Evolutionary conservation across 768 basidiomycete genomes (phyloP).

Genomic region (Macrolepiota dolichaula): DNA sequence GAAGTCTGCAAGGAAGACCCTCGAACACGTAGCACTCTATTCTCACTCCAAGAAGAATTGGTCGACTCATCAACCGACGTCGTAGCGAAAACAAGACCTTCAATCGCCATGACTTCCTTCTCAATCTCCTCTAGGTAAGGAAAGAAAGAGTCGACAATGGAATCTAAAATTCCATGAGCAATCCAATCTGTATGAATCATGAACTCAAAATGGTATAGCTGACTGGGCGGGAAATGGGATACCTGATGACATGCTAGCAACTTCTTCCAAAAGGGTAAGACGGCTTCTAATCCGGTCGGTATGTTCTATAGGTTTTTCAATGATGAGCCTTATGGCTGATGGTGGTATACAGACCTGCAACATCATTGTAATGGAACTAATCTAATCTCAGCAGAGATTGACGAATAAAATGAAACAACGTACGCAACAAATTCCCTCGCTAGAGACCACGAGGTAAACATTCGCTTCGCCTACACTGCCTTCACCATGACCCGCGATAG

Average conservation of each 20-base stretch:
- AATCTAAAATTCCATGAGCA: constrained; percentile 88
- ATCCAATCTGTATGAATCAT: constrained; percentile 72
- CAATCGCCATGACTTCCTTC: constrained; percentile 74
- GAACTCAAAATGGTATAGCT: not conserved
- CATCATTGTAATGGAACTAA: constrained; percentile 19
- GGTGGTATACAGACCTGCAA: not conserved
- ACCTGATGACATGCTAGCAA: constrained; percentile 73
- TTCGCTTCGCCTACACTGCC: constrained; percentile 70
- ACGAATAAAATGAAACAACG: constrained; percentile 22
- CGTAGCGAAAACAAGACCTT: constrained; percentile 56
- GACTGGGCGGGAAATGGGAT: constrained; percentile 15
- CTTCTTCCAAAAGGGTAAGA: constrained; percentile 59
- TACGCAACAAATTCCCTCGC: constrained; percentile 80
- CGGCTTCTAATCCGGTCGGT: constrained; percentile 71
- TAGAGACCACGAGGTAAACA: constrained; percentile 87
- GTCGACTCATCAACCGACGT: not conserved
- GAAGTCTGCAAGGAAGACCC: not conserved
- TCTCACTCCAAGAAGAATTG: not conserved
- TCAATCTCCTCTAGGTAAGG: constrained; percentile 81
- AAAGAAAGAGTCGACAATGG: constrained; percentile 92
- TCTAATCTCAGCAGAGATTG: constrained; percentile 53
- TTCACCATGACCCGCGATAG: constrained; percentile 26
- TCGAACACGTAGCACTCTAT: not conserved
- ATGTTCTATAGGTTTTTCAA: constrained; percentile 55
- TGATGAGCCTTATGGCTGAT: not conserved